Percentiles rank a stretch among this genome's conserved stretches.
phyloP scores from a whole-genome alignment of 306 rosid species.

The Pyrus communis region DNA sequence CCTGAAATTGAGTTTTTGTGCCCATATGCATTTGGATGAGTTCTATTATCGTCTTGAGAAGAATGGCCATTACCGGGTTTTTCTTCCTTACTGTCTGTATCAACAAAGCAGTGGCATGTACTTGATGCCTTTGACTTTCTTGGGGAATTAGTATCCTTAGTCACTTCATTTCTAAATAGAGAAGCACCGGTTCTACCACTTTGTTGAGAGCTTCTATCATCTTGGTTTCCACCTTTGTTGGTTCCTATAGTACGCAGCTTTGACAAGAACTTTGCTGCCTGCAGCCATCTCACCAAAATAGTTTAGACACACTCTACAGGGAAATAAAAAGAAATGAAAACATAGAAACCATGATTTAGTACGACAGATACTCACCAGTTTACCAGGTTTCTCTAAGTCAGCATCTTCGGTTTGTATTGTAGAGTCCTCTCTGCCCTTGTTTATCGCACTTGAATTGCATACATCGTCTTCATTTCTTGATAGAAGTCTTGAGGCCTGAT shows the following conservation, averaged over 20 bases:
- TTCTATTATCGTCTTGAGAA: slow-evolving; percentile 13
- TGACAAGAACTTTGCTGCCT: slow-evolving; percentile 55
- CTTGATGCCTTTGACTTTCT: slow-evolving; percentile 20
- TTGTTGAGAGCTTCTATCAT: slow-evolving; percentile 16
- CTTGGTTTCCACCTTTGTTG: slow-evolving; percentile 31
- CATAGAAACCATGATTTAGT: neutral
- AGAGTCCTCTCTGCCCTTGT: slow-evolving; percentile 16
- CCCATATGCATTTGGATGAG: slow-evolving; percentile 9
- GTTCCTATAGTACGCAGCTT: slow-evolving; percentile 36
- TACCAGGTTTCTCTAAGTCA: slow-evolving; percentile 14
- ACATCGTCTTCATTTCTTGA: slow-evolving; percentile 24
- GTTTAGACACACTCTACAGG: neutral
- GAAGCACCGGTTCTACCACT: slow-evolving; percentile 18
- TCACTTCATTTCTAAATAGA: slow-evolving; percentile 18
- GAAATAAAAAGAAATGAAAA: neutral
- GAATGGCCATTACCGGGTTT: slow-evolving; percentile 2
- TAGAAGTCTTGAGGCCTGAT: slow-evolving; percentile 47
- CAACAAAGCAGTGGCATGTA: slow-evolving; percentile 3
- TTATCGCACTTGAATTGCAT: slow-evolving; percentile 4
- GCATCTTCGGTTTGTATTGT: slow-evolving; percentile 26
- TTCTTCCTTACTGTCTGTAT: slow-evolving; percentile 23
- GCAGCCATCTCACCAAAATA: slow-evolving; percentile 21
- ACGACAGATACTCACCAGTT: slow-evolving; percentile 25
- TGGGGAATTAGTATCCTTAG: slow-evolving; percentile 14
- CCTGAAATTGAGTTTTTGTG: slow-evolving; percentile 8